Percentiles rank a stretch among this genome's conserved stretches.
These are phyloP conservation scores for Lumnitzera littorea DNA, from an alignment of 345 rosid genomes.

Conservation along the genomic window DNA sequence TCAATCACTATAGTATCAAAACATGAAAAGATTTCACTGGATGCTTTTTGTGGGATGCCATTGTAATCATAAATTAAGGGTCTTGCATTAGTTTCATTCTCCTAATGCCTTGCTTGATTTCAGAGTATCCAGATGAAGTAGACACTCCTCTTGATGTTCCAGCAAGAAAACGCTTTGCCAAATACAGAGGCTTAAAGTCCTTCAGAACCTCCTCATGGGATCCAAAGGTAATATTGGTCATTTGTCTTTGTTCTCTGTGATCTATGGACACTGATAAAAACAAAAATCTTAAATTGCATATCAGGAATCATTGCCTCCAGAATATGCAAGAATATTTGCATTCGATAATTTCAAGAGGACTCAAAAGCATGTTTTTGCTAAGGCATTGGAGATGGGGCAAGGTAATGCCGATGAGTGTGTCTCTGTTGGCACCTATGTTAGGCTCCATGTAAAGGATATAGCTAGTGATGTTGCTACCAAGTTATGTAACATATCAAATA, in stretches of 20 bases:
- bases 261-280: too few relatives aligned
- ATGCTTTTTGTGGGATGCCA: too few relatives aligned
- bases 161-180: conserved; percentile 83
- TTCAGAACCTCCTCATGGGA: conserved; percentile 96
- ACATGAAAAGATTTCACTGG: too few relatives aligned
- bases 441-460: conserved; percentile 72
- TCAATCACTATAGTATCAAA: too few relatives aligned
- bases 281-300: conserved; percentile 11
- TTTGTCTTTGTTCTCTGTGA: neutral
- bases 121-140: conserved; percentile 97
- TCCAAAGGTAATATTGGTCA: conserved; percentile 52
- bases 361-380: conserved; percentile 70
- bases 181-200: conserved; percentile 91
- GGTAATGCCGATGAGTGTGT: conserved; percentile 47
- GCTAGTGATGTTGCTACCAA: conserved; percentile 51
- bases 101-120: neutral
- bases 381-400: conserved; percentile 49
- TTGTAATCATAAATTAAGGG: neutral
- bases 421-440: conserved; percentile 51
- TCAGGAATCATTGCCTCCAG: conserved; percentile 93
- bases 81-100: neutral
- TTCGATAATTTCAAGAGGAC: conserved; percentile 83
- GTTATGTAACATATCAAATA: conserved; percentile 33
- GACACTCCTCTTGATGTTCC: conserved; percentile 82
- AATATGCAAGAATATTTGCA: conserved; percentile 84